phyloP scores from a whole-genome alignment of 306 rosid genomes.

The Glycine latifolia region DNA sequence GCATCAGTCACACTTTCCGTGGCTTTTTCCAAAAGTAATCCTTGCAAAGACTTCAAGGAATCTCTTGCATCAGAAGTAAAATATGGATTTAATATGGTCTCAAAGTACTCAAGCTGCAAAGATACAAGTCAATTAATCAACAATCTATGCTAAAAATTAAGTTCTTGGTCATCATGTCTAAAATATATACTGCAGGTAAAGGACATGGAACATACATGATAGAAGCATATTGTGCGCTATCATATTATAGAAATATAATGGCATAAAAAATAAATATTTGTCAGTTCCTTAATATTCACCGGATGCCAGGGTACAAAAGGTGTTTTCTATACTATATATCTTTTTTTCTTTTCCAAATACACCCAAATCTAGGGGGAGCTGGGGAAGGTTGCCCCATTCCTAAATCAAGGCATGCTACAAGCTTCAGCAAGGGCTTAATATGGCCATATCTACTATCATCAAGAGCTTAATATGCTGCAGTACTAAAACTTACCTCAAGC shows the following conservation, averaged over 20 bases:
- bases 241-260: constrained; percentile 1
- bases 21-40: constrained; percentile 93
- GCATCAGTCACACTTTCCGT: constrained; percentile 77
- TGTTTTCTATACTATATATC: background rate
- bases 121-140: constrained; percentile 47
- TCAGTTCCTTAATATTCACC: background rate
- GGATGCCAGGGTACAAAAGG: background rate
- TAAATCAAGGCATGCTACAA: background rate
- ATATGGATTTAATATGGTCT: constrained; percentile 91
- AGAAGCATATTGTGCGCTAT: constrained; percentile 9
- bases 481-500: constrained; percentile 80
- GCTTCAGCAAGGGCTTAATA: constrained; percentile 21
- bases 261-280: background rate
- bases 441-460: no score
- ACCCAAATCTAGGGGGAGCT: background rate
- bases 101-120: constrained; percentile 96
- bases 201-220: background rate
- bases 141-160: constrained; percentile 16
- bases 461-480: constrained; percentile 1
- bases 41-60: constrained; percentile 92
- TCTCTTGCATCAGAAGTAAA: constrained; percentile 94
- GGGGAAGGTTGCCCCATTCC: background rate
- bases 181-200: constrained; percentile 27
- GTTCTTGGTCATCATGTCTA: constrained; percentile 1
- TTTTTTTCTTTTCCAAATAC: background rate